A percentile compares a stretch with the other conserved stretches of the same genome.
Evolutionary conservation across 1,284 basidiomycete species (phyloP).

Genomic region (Sporisorium graminicola): DNA sequence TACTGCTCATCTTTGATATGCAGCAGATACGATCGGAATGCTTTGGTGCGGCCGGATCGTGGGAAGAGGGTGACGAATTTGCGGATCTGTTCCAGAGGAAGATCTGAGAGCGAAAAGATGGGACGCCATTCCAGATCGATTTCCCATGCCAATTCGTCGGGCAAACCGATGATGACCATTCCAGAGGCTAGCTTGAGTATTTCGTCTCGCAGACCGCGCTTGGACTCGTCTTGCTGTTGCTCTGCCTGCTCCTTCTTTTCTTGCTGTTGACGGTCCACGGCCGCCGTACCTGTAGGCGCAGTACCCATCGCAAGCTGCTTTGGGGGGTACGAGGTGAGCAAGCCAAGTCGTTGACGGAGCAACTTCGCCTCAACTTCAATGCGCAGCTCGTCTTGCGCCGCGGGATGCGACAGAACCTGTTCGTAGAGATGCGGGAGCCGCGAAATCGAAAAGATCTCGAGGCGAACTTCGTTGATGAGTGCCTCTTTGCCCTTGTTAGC

Average conservation of each 20-base stretch:
- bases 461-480: constrained; percentile 50
- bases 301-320: constrained; percentile 19
- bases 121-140: constrained; percentile 83
- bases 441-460: constrained; percentile 47
- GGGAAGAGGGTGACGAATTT: constrained; percentile 82
- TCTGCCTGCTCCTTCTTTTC: constrained; percentile 28
- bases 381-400: constrained; percentile 58
- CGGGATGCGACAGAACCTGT: constrained; percentile 56
- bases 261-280: constrained; percentile 32
- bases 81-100: constrained; percentile 77
- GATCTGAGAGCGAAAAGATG: constrained; percentile 77
- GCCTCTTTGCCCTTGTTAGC: constrained; percentile 57
- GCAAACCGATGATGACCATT: constrained; percentile 79
- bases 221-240: constrained; percentile 65
- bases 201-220: constrained; percentile 75
- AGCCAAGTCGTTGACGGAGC: constrained; percentile 47
- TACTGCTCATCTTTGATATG: constrained; percentile 59
- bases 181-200: constrained; percentile 80
- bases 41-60: constrained; percentile 51
- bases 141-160: constrained; percentile 83
- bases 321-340: constrained; percentile 53
- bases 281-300: constrained; percentile 42
- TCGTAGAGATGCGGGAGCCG: constrained; percentile 61
- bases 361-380: constrained; percentile 59
- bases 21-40: constrained; percentile 53